Percentiles rank a stretch among this genome's conserved stretches.
These are phyloP conservation scores for Byssothecium circinans DNA, from an alignment of 2,329 filamentous ascomycete species.

Conservation along the genomic window DNA sequence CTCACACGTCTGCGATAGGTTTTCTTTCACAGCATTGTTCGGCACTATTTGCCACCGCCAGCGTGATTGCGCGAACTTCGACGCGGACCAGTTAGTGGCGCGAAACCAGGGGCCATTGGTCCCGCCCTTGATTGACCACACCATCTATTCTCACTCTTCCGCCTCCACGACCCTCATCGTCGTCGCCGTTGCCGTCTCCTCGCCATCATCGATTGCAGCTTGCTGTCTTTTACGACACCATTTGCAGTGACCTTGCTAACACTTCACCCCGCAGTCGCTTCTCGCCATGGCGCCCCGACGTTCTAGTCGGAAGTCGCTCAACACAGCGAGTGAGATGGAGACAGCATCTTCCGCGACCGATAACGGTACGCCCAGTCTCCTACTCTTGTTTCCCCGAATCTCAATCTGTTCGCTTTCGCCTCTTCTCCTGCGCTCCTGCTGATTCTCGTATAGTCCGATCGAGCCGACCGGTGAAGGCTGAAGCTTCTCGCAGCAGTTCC, in stretches of 20 bases:
- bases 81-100: slow-evolving; percentile 25
- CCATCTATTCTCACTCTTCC: slow-evolving; percentile 11
- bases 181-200: too few relatives aligned
- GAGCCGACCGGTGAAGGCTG: slow-evolving; percentile 5
- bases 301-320: slow-evolving; percentile 26
- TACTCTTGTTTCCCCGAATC: not conserved
- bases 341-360: not conserved
- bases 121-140: slow-evolving; percentile 22
- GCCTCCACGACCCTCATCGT: not conserved
- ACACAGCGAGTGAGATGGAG: slow-evolving; percentile 9
- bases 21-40: not conserved
- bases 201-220: not conserved
- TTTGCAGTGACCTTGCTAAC: too few relatives aligned
- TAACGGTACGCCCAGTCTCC: not conserved
- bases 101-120: slow-evolving; percentile 21
- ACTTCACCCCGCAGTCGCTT: not conserved
- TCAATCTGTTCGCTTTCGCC: not conserved
- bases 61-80: slow-evolving; percentile 29
- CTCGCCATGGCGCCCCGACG: slow-evolving; percentile 28
- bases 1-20: too few relatives aligned
- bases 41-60: slow-evolving; percentile 28
- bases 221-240: slow-evolving; percentile 1
- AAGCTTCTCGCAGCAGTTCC: not conserved
- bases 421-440: slow-evolving; percentile 1
- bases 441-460: not conserved